Conservation (phyloP, 495 filamentous ascomycete species). For the Aspergillus homomorphus region DNA sequence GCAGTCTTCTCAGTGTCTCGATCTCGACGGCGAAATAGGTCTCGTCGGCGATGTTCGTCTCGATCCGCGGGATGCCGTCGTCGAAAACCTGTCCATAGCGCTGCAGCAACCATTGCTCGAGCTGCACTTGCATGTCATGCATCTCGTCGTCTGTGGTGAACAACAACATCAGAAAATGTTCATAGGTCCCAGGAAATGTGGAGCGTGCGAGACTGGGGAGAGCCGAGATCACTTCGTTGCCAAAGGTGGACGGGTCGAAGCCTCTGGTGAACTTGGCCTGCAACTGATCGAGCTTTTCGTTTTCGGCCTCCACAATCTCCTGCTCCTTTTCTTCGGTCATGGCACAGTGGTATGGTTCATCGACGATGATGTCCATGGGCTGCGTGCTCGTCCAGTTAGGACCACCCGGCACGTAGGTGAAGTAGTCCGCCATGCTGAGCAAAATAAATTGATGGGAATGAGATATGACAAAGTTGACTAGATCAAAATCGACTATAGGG, state of each 20-base stretch:
- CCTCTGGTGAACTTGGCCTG: slow-evolving; percentile 22
- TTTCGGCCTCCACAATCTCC: slow-evolving; percentile 14
- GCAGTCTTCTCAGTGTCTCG: slow-evolving; percentile 22
- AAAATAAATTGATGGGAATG: too few relatives aligned
- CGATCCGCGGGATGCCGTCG: neutral
- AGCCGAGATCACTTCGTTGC: slow-evolving; percentile 3
- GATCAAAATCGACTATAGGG: too few relatives aligned
- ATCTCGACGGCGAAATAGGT: slow-evolving; percentile 19
- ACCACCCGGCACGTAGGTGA: neutral
- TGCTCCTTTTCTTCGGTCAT: slow-evolving; percentile 14
- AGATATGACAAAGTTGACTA: too few relatives aligned
- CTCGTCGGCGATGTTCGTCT: slow-evolving; percentile 16
- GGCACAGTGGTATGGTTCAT: slow-evolving; percentile 1
- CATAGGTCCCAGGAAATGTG: slow-evolving; percentile 24
- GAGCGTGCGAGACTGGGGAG: slow-evolving; percentile 12
- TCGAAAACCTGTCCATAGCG: slow-evolving; percentile 5
- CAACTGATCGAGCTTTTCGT: slow-evolving; percentile 13
- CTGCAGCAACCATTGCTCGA: slow-evolving; percentile 18
- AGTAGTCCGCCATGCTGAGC: neutral
- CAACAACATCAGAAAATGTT: slow-evolving; percentile 24
- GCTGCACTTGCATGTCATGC: slow-evolving; percentile 14
- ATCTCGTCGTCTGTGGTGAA: slow-evolving; percentile 12
- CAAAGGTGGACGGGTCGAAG: slow-evolving; percentile 22
- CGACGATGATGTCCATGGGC: slow-evolving; percentile 15
- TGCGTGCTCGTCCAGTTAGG: neutral